Evolutionary conservation across 2,329 filamentous ascomycete species (phyloP).

Genomic region (Hymenoscyphus scutula): DNA sequence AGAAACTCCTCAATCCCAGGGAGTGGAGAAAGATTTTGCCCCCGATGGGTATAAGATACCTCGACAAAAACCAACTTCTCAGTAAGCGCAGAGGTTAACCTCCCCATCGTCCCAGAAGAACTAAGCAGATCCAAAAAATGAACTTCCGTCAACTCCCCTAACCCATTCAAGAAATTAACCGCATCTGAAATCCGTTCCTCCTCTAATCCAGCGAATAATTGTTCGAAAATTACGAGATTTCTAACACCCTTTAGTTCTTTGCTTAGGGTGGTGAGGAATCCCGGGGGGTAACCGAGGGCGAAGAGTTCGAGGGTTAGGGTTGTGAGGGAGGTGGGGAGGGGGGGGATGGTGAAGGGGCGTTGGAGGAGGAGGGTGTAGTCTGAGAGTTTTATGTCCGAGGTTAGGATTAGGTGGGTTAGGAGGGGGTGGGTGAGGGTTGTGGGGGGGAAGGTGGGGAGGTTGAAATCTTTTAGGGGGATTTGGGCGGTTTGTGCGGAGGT

Average conservation of each 20-base stretch:
- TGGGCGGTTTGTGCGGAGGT: slow-evolving; percentile 42
- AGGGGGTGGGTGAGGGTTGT: slow-evolving; percentile 41
- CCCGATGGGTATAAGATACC: slow-evolving; percentile 45
- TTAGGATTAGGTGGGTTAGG: slow-evolving; percentile 44
- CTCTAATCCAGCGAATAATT: slow-evolving; percentile 45
- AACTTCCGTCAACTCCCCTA: slow-evolving; percentile 38
- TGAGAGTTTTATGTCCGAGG: slow-evolving; percentile 47
- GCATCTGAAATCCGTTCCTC: slow-evolving; percentile 40
- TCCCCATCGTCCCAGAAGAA: slow-evolving; percentile 41
- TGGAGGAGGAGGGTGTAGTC: slow-evolving; percentile 43
- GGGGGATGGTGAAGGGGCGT: slow-evolving; percentile 37
- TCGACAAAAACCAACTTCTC: slow-evolving; percentile 44
- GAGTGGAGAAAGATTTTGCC: not conserved
- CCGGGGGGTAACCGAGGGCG: slow-evolving; percentile 45
- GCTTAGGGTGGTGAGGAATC: slow-evolving; percentile 42
- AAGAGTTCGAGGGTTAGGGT: slow-evolving; percentile 48
- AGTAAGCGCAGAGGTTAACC: slow-evolving; percentile 27
- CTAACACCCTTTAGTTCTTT: slow-evolving; percentile 42
- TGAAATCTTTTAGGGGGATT: slow-evolving; percentile 46
- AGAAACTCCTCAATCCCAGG: slow-evolving; percentile 18
- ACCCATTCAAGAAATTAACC: slow-evolving; percentile 38
- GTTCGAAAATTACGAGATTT: slow-evolving; percentile 44
- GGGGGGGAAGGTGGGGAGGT: slow-evolving; percentile 44
- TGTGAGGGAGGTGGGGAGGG: slow-evolving; percentile 42
- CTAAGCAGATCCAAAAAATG: slow-evolving; percentile 49